Evolutionary conservation across 257 asterid species (phyloP).

Genomic region (Salvia splendens): DNA sequence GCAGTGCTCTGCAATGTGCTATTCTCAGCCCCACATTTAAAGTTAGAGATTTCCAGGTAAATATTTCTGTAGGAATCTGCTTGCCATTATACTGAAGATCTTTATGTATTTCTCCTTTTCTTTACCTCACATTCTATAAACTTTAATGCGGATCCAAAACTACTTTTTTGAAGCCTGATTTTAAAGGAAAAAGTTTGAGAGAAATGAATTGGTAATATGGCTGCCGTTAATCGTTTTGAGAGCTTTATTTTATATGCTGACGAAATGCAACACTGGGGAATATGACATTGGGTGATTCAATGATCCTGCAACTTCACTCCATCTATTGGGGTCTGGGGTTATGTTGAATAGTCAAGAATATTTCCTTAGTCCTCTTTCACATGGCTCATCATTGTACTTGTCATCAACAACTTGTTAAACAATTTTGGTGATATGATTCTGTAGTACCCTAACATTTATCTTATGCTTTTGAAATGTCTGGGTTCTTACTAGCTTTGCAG

Average conservation of each 20-base stretch:
- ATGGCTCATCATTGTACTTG: neutral
- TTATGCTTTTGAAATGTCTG: neutral
- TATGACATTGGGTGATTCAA: neutral
- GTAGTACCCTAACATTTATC: neutral
- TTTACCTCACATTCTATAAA: too few relatives aligned
- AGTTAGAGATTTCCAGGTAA: conserved; percentile 83
- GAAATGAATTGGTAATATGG: too few relatives aligned
- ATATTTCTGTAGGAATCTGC: neutral
- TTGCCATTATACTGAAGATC: too few relatives aligned
- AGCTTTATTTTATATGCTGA: neutral
- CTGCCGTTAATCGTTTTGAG: neutral
- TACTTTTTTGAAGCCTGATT: too few relatives aligned
- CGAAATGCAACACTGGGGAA: neutral
- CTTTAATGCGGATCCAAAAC: too few relatives aligned
- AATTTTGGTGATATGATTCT: neutral
- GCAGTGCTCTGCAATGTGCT: conserved; percentile 76
- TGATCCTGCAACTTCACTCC: neutral
- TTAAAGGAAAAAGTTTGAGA: too few relatives aligned
- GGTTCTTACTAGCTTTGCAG: neutral
- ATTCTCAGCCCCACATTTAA: conserved; percentile 82
- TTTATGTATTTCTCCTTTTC: too few relatives aligned
- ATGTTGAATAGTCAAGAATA: neutral
- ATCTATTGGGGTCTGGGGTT: neutral
- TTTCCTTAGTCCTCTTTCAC: neutral
- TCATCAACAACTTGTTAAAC: neutral